A percentile compares a stretch with the other conserved stretches of the same genome.
These are phyloP conservation scores for Phytophthora litchii DNA, from an alignment of 352 stramenopile genomes.

Conservation along the genomic window DNA sequence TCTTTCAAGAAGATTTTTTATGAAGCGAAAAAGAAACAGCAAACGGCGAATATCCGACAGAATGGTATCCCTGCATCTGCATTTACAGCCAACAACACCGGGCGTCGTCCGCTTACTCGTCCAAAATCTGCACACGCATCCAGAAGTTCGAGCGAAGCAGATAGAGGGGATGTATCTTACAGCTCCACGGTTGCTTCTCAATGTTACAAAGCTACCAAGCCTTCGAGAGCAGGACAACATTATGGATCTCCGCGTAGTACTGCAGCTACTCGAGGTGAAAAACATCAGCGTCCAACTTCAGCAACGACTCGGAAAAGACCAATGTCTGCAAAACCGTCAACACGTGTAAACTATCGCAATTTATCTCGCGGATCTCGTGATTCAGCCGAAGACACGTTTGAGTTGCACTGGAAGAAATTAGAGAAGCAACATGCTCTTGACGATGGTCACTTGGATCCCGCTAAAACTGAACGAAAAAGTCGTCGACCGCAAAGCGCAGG, in stretches of 20 bases:
- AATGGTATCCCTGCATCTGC: conserved; percentile 23
- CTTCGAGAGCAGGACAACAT: conserved; percentile 42
- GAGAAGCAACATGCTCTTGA: conserved; percentile 42
- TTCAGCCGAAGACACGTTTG: conserved; percentile 26
- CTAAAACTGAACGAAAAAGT: conserved; percentile 15
- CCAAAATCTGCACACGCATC: conserved; percentile 50
- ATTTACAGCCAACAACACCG: conserved; percentile 3
- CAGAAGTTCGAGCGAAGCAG: background rate
- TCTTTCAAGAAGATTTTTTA: conserved; percentile 82
- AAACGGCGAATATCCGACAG: conserved; percentile 30
- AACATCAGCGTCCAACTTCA: conserved; percentile 22
- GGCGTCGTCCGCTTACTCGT: conserved; percentile 13
- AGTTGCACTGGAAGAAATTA: conserved; percentile 50
- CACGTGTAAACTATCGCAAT: conserved; percentile 6
- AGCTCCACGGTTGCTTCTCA: conserved; percentile 63
- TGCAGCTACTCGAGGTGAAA: conserved; percentile 2
- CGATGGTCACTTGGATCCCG: conserved; percentile 4
- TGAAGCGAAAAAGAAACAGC: conserved; percentile 69
- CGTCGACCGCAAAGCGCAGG: conserved; percentile 52
- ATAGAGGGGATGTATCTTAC: conserved; percentile 51
- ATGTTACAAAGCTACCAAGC: conserved; percentile 65
- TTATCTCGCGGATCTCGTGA: background rate
- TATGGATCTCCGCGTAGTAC: conserved; percentile 35
- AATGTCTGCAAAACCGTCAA: conserved; percentile 36
- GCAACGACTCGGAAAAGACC: conserved; percentile 34